These are phyloP conservation scores for Pulveroboletus sp. DNA, from an alignment of 1,284 basidiomycete species.

Conservation along the genomic window DNA sequence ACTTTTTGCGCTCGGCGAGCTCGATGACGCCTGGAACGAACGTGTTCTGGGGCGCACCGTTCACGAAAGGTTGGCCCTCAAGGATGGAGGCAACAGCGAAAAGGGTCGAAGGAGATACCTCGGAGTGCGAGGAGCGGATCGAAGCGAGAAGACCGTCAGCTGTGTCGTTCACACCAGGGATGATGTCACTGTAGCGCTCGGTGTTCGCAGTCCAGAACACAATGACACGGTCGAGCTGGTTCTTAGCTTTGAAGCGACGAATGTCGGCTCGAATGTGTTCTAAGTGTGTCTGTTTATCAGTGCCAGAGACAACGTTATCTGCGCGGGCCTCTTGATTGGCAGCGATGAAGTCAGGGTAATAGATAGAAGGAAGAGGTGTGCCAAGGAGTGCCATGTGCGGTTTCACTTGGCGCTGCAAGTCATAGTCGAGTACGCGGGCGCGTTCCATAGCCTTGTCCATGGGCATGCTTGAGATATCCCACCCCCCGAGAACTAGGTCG, in stretches of 20 bases:
- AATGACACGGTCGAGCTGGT: constrained; percentile 85
- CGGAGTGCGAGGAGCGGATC: constrained; percentile 84
- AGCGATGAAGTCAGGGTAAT: constrained; percentile 95
- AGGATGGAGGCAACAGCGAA: constrained; percentile 97
- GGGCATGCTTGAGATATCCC: constrained; percentile 89
- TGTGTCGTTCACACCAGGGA: constrained; percentile 95
- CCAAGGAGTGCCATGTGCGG: constrained; percentile 83
- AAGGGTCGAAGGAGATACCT: constrained; percentile 93
- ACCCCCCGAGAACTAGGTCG: constrained; percentile 96
- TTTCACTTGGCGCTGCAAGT: constrained; percentile 93
- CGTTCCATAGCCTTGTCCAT: constrained; percentile 95
- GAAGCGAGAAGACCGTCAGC: constrained; percentile 84
- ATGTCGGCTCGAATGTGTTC: constrained; percentile 93
- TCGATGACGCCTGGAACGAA: constrained; percentile 95
- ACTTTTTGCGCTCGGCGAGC: constrained; percentile 86
- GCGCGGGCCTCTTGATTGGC: constrained; percentile 97
- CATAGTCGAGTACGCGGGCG: constrained; percentile 93
- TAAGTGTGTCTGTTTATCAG: constrained; percentile 89
- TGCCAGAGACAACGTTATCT: constrained; percentile 87
- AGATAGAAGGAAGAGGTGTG: constrained; percentile 91
- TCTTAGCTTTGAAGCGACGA: constrained; percentile 85
- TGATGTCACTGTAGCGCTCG: constrained; percentile 95
- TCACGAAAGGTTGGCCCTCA: constrained; percentile 94
- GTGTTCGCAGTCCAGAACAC: constrained; percentile 99
- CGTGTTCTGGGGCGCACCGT: constrained; percentile 98